Evolutionary conservation across 1,284 basidiomycete species (phyloP), one percentile per base, ranked within the genome.

Genomic region (Wolfiporia cocos): DNA sequence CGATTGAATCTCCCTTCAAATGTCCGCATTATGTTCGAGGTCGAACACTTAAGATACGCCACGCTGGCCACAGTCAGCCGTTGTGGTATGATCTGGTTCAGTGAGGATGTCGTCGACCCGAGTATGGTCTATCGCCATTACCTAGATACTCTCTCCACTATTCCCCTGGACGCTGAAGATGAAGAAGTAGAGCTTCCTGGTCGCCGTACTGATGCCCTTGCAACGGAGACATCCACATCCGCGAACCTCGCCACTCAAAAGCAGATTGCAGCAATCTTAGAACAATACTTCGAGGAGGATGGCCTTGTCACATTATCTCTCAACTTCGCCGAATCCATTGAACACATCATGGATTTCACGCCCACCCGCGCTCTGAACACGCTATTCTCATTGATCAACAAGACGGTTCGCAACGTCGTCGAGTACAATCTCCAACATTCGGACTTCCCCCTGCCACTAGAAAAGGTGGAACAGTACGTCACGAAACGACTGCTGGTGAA

Each of bases 51-150:
- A 52, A 89, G 86, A 56, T 99, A 96, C 62, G 97, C 96, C 0
- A 99, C 97, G 1, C 80, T 92, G 36, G 96, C 96, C 6, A 99
- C 96, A 12, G 97, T 99, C 69, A 96, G 92, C 78, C 94, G 96
- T 43, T 99, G 96, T 62, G 96, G 96, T 63, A 99, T 99, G 96
- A 95, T 99, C 56, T 99, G 96, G 96, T 99, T 99, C 70, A 97
- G 92, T 60, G 92, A 97, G 47, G 93, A 97, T 49, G 85, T 95
- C 37, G 83, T 99, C 23, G 82, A 90, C 49, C 83, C 92, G 2
- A 69, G 75, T 3, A 98, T 99, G 96, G 80, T 97, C 23, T 97
- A 89, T 65, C 78, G 77, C 36, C 81, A 97, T 61, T 95, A 97
- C 58, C 78, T 99, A 35, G 76, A 81, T 37, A 83, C 83, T 0